These are phyloP conservation scores for Xylaria curta DNA, from an alignment of 495 filamentous ascomycete species.

Conservation along the genomic window DNA sequence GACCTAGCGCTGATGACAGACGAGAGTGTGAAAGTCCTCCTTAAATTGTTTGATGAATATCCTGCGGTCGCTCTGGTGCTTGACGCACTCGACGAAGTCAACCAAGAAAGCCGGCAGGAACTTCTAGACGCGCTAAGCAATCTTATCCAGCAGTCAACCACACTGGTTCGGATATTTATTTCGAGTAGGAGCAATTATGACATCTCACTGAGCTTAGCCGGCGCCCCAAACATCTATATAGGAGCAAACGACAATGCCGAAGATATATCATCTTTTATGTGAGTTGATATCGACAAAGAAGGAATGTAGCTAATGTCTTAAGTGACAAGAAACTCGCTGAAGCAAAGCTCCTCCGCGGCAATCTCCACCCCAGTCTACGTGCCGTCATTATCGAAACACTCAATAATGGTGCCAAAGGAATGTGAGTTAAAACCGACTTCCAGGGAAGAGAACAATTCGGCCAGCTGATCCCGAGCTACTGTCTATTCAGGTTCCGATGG, in stretches of 20 bases:
- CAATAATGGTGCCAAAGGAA: background rate
- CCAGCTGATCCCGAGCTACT: background rate
- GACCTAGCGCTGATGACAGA: background rate
- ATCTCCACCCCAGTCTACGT: background rate
- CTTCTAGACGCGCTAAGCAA: background rate
- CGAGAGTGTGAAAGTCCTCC: slow-evolving; percentile 11
- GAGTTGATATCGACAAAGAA: background rate
- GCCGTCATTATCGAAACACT: background rate
- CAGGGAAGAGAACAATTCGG: background rate
- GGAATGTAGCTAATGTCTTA: background rate
- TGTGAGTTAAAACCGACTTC: background rate
- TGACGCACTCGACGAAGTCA: slow-evolving; percentile 25
- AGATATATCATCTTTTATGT: slow-evolving; percentile 6
- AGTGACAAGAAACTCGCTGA: slow-evolving; percentile 3
- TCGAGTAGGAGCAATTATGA: slow-evolving; percentile 7
- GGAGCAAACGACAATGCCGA: slow-evolving; percentile 5
- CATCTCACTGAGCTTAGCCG: background rate
- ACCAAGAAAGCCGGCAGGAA: slow-evolving; percentile 21
- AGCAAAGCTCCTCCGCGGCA: background rate
- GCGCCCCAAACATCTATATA: background rate
- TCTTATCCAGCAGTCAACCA: background rate
- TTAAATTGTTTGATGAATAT: slow-evolving; percentile 24
- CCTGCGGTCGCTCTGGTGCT: slow-evolving; percentile 23
- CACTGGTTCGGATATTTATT: slow-evolving; percentile 3
- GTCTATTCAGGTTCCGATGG: slow-evolving; percentile 24